phyloP scores from a whole-genome alignment of 768 basidiomycete genomes.

The Phaeolepiota aurea region DNA sequence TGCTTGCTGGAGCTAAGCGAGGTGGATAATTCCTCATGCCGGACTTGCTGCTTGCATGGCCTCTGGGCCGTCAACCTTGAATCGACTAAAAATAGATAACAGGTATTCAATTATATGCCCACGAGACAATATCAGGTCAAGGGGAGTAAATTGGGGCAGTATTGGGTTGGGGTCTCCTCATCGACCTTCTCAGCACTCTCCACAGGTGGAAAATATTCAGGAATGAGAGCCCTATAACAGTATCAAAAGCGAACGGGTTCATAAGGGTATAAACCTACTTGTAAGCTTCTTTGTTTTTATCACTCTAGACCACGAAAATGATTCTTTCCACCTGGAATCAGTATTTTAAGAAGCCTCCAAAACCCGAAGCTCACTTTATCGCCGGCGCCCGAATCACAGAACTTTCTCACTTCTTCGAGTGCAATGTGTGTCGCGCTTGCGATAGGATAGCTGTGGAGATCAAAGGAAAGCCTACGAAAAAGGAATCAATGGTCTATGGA shows the following conservation, averaged over 20 bases:
- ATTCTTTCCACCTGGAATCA: constrained; percentile 51
- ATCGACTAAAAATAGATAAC: no score
- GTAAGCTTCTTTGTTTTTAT: constrained; percentile 55
- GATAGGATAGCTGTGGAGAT: constrained; percentile 81
- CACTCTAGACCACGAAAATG: constrained; percentile 68
- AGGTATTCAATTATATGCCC: no score
- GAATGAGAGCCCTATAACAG: constrained; percentile 34
- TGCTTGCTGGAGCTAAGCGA: no score
- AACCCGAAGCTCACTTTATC: constrained; percentile 26
- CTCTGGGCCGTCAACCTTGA: no score
- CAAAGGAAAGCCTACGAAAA: constrained; percentile 63
- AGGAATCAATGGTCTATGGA: constrained; percentile 32
- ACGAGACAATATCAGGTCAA: no score
- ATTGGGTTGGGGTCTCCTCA: no score
- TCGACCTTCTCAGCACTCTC: constrained; percentile 7
- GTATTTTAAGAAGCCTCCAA: neutral
- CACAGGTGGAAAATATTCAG: constrained; percentile 52
- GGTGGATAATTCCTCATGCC: no score
- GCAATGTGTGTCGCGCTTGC: constrained; percentile 66
- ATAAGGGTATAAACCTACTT: constrained; percentile 42
- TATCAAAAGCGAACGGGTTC: neutral
- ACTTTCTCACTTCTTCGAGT: constrained; percentile 45
- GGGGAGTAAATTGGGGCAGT: no score
- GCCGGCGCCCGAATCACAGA: constrained; percentile 45
- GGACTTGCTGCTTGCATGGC: no score